These are phyloP conservation scores for Beauveria asiatica DNA, from an alignment of 2,329 filamentous ascomycete species.

Conservation along the genomic window DNA sequence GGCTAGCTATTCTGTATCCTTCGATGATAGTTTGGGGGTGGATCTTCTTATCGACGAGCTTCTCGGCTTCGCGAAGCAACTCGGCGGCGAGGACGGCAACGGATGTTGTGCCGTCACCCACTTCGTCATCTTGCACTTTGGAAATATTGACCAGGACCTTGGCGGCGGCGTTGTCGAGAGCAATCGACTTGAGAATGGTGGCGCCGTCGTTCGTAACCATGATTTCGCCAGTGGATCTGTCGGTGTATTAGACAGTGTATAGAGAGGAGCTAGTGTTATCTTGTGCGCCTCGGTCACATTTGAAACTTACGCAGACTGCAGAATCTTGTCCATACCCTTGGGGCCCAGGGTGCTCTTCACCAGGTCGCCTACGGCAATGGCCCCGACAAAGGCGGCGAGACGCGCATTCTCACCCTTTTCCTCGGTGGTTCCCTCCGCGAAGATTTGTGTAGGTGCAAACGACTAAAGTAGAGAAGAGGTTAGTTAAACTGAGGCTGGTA, in stretches of 20 bases:
- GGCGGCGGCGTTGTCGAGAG: conserved; percentile 93
- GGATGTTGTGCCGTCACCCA: conserved; percentile 97
- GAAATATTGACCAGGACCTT: conserved; percentile 99
- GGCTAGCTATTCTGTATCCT: conserved; percentile 93
- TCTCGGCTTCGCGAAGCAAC: conserved; percentile 90
- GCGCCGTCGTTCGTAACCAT: conserved; percentile 99
- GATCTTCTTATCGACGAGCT: conserved; percentile 95
- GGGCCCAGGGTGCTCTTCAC: conserved; percentile 96
- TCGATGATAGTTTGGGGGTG: conserved; percentile 99
- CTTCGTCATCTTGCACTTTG: conserved; percentile 98
- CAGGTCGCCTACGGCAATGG: conserved; percentile 93
- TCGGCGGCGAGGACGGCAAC: conserved; percentile 93
- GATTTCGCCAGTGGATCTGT: conserved; percentile 86
- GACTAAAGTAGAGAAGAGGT: conserved; percentile 29
- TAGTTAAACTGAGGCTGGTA: neutral
- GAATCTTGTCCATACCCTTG: conserved; percentile 98
- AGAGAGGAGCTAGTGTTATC: conserved; percentile 8
- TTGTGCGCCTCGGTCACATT: neutral
- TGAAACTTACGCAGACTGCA: conserved; percentile 76
- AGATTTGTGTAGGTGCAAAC: conserved; percentile 93
- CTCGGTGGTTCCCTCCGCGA: conserved; percentile 91
- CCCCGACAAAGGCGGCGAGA: conserved; percentile 95
- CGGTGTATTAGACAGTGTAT: conserved; percentile 16
- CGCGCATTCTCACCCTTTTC: conserved; percentile 99
- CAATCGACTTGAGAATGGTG: conserved; percentile 96